A percentile compares a stretch with the other conserved stretches of the same genome.
Conservation (phyloP, 805 yeast genomes). For the Starmerella bombi region DNA sequence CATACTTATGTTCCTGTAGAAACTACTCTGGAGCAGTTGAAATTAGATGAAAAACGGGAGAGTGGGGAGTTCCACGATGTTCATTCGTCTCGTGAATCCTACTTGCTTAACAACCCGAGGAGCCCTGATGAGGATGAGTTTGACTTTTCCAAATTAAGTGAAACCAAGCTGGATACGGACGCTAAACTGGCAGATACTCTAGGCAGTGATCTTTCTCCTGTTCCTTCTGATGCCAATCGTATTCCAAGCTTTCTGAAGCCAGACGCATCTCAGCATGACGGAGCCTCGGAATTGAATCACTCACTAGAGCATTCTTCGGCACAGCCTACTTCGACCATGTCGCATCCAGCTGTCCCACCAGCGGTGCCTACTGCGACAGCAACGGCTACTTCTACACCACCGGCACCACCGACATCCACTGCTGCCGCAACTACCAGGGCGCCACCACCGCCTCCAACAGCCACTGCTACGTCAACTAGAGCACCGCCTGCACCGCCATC, state of each 20-base stretch:
- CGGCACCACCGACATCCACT: background rate
- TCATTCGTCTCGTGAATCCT: background rate
- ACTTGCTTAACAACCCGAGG: background rate
- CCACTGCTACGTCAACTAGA: background rate
- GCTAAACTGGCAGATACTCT: background rate
- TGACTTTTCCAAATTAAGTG: background rate
- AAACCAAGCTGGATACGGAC: background rate
- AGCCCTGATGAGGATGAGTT: background rate
- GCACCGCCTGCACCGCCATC: background rate
- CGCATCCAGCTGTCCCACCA: constrained; percentile 1
- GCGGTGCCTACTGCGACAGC: constrained; percentile 1
- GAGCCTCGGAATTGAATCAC: too few species aligned
- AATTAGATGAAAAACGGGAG: too few species aligned
- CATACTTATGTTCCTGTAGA: too few species aligned
- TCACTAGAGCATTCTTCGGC: too few species aligned
- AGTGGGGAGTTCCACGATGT: background rate
- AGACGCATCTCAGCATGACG: too few species aligned
- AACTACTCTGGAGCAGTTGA: too few species aligned
- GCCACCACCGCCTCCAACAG: constrained; percentile 1
- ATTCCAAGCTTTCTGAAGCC: too few species aligned
- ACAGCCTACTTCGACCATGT: background rate
- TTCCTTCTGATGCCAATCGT: too few species aligned
- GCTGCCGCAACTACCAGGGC: background rate
- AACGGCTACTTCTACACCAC: background rate
- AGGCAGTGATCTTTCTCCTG: background rate